Percentiles rank a stretch among this genome's conserved stretches.
These are phyloP conservation scores for Bipolaris gigantea DNA, from an alignment of 2,329 filamentous ascomycete species.

Conservation along the genomic window DNA sequence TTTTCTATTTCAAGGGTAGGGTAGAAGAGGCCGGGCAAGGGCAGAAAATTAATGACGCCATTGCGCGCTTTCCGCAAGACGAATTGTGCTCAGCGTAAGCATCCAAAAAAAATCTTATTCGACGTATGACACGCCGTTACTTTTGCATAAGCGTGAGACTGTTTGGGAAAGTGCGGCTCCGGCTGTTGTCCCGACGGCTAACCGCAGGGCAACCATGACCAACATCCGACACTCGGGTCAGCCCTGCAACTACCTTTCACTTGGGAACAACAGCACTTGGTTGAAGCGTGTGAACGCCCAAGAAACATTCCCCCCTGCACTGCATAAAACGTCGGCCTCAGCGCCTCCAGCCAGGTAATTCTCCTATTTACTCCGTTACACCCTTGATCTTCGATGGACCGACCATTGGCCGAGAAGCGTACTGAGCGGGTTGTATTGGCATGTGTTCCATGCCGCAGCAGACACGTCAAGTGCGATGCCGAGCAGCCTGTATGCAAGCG, in stretches of 20 bases:
- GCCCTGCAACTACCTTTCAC: neutral
- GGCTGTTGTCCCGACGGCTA: neutral
- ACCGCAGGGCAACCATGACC: neutral
- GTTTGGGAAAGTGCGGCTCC: neutral
- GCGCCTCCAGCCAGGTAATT: neutral
- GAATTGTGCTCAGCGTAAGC: neutral
- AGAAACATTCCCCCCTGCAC: neutral
- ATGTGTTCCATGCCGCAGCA: slow-evolving; percentile 38
- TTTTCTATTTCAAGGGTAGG: slow-evolving; percentile 12
- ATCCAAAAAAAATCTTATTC: neutral
- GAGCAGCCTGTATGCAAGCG: slow-evolving; percentile 36
- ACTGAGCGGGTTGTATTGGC: slow-evolving; percentile 37
- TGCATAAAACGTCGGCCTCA: neutral
- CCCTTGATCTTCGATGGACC: slow-evolving; percentile 22
- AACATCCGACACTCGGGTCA: neutral
- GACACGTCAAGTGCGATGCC: slow-evolving; percentile 42
- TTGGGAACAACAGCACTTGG: neutral
- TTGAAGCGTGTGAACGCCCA: neutral
- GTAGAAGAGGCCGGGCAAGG: slow-evolving; percentile 3
- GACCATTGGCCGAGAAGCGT: slow-evolving; percentile 18
- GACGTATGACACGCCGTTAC: neutral
- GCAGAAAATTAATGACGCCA: slow-evolving; percentile 1
- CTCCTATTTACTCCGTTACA: neutral
- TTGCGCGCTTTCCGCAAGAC: neutral
- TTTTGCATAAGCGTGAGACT: neutral